Base-by-base conservation (phyloP, 164 flowering plant species). In the Nymphaea thermarum region DNA sequence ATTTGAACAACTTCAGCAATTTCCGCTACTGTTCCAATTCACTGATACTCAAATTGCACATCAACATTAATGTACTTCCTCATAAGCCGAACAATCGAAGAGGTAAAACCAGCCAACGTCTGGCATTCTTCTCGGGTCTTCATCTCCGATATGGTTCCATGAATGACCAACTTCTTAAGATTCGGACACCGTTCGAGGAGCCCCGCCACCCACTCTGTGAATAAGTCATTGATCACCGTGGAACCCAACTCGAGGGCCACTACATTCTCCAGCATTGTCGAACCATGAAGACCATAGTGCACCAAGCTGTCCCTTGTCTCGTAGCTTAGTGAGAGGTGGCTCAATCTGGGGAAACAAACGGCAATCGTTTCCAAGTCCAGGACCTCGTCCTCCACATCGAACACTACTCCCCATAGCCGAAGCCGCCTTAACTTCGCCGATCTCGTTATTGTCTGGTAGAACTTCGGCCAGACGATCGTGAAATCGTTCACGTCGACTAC, bases 401-500 rank as follows among this genome's bases (percentile, higher is more conserved):
- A 87, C 55, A 80, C 83, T 65, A 93, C 95, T 62, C 82, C 84
- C 97, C 96, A 91, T 42, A 93, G 87, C 62, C 91, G 79, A 70
- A 93, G 97, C 73, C 69, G 81, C 79, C 79, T 86, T 79, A 91
- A 79, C 65, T 77, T 86, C 6, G 91, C 77, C 14, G 98, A 84
- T 72, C 76, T 83, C 44, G 95, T 86, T 74, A 91, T 89, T 88
- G 88, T 86, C 41, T 81, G 89, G 66, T 81, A 85, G 71, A 93
- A 88, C 73, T 84, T 89, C 2, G 88, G 84, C 96, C 94, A 91
- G 72, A 80, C 79, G 64, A 89, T 83, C 17, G 96, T 88, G 80
- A 86, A 91, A 79, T 85, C 88, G 76, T 86, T 89, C n/a, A 91
- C 79, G 78, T 93, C 97, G 25, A 93, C 86, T 64, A 84, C 71